A percentile compares a stretch with the other conserved stretches of the same genome.
These are phyloP conservation scores for Erythrobasidium yunnanense DNA, from an alignment of 768 basidiomycete genomes.

Conservation along the genomic window DNA sequence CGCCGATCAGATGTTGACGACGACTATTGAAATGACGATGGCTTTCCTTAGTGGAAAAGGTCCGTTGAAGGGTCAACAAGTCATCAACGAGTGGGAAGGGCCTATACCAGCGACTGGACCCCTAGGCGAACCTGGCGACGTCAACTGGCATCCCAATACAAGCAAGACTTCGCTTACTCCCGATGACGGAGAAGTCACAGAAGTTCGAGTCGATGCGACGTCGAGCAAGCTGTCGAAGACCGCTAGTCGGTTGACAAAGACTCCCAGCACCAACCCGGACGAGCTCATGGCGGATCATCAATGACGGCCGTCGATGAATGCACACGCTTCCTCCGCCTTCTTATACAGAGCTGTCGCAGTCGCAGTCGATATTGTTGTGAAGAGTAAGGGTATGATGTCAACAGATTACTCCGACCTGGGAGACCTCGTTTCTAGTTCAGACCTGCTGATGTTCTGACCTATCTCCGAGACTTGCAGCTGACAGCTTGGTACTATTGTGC, in stretches of 20 bases:
- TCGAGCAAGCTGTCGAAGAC: background rate
- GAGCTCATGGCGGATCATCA: background rate
- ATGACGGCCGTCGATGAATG: no score
- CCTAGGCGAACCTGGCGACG: conserved; percentile 13
- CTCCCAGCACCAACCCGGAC: background rate
- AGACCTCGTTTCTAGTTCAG: no score
- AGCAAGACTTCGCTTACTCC: background rate
- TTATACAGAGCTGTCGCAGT: no score
- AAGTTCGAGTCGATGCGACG: no score
- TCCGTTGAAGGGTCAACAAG: background rate
- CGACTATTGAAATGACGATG: conserved; percentile 15
- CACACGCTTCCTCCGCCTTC: no score
- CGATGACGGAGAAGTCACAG: no score
- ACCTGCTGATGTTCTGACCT: no score
- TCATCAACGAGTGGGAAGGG: conserved; percentile 20
- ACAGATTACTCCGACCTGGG: no score
- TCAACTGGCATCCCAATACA: conserved; percentile 20
- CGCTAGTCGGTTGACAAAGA: background rate
- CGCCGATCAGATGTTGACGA: conserved; percentile 8
- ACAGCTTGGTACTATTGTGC: no score
- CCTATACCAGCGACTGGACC: background rate
- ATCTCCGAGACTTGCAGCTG: no score
- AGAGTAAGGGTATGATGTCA: no score
- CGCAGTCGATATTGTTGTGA: no score
- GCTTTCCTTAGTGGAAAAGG: background rate